These are phyloP conservation scores for Tricholoma bakamatsutake DNA, from an alignment of 768 basidiomycete genomes.

Conservation along the genomic window DNA sequence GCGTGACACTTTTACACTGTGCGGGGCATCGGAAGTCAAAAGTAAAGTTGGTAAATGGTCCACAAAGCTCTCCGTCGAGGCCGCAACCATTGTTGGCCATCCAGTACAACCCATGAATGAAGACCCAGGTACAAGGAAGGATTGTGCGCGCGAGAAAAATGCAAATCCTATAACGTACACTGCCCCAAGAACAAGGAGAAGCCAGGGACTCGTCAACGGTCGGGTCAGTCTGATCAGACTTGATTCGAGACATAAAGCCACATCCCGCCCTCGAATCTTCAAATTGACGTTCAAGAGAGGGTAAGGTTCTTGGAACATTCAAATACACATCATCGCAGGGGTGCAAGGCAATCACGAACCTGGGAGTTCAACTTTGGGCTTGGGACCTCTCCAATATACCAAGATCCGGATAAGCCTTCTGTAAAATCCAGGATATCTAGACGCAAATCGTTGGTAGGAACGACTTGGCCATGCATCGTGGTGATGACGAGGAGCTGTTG, in stretches of 20 bases:
- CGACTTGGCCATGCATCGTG: conserved; percentile 15
- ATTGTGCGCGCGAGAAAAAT: conserved; percentile 69
- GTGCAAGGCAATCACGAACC: conserved; percentile 25
- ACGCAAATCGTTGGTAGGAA: conserved; percentile 11
- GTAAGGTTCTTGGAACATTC: conserved; percentile 36
- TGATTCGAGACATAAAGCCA: conserved; percentile 50
- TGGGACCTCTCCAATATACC: conserved; percentile 51
- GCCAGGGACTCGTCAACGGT: conserved; percentile 43
- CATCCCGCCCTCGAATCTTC: conserved; percentile 26
- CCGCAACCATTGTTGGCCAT: conserved; percentile 65
- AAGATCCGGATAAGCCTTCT: conserved; percentile 14
- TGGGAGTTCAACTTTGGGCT: conserved; percentile 49
- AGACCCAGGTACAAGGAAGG: conserved; percentile 59
- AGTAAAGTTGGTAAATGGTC: conserved; percentile 52
- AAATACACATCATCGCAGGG: neutral
- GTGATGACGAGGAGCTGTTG: conserved; percentile 7
- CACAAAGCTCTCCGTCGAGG: conserved; percentile 58
- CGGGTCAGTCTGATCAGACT: conserved; percentile 44
- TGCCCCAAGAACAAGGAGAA: conserved; percentile 48
- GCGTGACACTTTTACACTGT: conserved; percentile 53
- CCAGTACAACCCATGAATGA: conserved; percentile 74
- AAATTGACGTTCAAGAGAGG: conserved; percentile 52
- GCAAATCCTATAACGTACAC: conserved; percentile 69
- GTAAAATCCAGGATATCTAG: conserved; percentile 14
- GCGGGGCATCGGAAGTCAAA: conserved; percentile 82